Base-by-base conservation (phyloP, 1,284 basidiomycete species). In the Ganoderma lingzhi region DNA sequence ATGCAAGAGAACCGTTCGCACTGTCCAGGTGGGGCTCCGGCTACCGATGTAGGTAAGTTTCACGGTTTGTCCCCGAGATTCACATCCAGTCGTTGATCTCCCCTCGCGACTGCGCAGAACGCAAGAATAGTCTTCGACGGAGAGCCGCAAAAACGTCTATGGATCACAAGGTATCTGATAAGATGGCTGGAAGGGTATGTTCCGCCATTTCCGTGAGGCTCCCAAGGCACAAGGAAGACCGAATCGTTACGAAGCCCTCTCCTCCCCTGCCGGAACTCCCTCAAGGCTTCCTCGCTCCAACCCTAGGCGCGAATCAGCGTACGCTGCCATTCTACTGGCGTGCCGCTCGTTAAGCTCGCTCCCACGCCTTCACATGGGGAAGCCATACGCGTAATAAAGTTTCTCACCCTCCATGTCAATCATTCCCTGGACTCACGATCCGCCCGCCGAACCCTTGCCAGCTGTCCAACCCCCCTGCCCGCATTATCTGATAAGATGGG, bases 401-500 rank as follows among this genome's bases (percentile, higher is more conserved):
- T n/a, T 51, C 23, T 45, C 41, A 44, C 55, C 44, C 53, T 66
- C 63, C 64, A 62, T 59, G 45, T 59, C 68, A 69, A 63, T 62
- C 63, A 59, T 30, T 63, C 61, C 39, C 64, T 58, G 48, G 55
- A 61, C 61, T 63, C 45, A 51, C 53, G 44, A 53, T 62, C 45
- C 62, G 39, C 45, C 62, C 32, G 42, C 62, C 62, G 32, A 35
- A 55, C 45, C 56, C 51, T 44, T 39, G 19, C 51, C 32, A 59
- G 63, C 65, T 28, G 48, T 51, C 48, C n/a, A 51, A 41, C 53
- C 37, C 53, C 30, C 64, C 61, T 44, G 45, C 17, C 32, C 39
- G 4, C 53, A 41, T 39, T 71, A 79, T 80, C 78, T 76, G 78
- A 80, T 80, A 80, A 80, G 78, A 80, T 80, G 78, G 66, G 69